Conservation (phyloP, 2,329 filamentous ascomycete genomes). For the Colletotrichum tamarilloi region DNA sequence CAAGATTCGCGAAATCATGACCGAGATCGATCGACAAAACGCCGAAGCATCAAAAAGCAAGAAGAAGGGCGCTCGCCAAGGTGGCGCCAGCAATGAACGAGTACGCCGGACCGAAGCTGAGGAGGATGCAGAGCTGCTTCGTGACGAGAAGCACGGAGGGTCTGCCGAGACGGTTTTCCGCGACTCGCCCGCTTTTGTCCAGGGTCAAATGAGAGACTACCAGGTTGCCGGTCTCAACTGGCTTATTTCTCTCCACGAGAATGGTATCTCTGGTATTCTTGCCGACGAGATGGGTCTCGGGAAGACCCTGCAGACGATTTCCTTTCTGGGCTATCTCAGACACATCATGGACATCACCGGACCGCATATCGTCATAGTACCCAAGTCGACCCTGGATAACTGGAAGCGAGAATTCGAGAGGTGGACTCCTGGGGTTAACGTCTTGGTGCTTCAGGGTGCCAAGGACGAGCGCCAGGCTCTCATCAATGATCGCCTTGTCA, state of each 20-base stretch:
- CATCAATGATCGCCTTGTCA: slow-evolving; percentile 90
- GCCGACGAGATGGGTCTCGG: slow-evolving; percentile 99
- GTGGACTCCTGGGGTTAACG: slow-evolving; percentile 97
- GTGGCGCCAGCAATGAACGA: slow-evolving; percentile 82
- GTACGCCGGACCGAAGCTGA: slow-evolving; percentile 94
- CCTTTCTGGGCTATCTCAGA: slow-evolving; percentile 93
- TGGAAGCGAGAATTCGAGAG: slow-evolving; percentile 94
- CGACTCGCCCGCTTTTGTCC: slow-evolving; percentile 90
- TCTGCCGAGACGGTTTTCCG: slow-evolving; percentile 91
- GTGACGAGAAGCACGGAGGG: slow-evolving; percentile 90
- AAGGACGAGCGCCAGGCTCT: slow-evolving; percentile 92
- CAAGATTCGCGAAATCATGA: slow-evolving; percentile 92
- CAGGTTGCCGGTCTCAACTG: slow-evolving; percentile 96
- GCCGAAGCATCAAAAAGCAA: slow-evolving; percentile 77
- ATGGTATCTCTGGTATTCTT: slow-evolving; percentile 97
- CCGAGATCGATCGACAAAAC: slow-evolving; percentile 94
- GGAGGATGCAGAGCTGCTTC: slow-evolving; percentile 89
- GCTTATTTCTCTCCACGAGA: slow-evolving; percentile 97
- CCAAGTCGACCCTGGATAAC: slow-evolving; percentile 97
- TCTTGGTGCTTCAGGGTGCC: slow-evolving; percentile 91
- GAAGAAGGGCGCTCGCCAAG: slow-evolving; percentile 82
- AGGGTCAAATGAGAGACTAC: slow-evolving; percentile 95
- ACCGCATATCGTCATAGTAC: slow-evolving; percentile 90
- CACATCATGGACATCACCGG: slow-evolving; percentile 91
- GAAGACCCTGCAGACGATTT: slow-evolving; percentile 97